Conservation (phyloP, 331 rosid species). For the Ulmus americana region DNA sequence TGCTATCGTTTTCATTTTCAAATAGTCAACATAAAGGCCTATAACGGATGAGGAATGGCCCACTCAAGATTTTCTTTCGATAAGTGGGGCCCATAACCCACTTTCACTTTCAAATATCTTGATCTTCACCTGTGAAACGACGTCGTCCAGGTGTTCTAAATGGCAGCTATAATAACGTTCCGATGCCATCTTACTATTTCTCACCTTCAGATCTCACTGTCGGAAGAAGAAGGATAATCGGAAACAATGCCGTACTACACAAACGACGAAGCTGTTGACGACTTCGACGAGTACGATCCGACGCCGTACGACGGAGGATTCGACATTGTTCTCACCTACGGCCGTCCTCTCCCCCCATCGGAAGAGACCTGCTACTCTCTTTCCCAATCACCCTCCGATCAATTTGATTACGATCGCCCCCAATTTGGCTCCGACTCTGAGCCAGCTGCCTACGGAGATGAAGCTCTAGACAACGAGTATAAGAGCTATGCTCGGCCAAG, state of each 20-base stretch:
- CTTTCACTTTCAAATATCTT: neutral
- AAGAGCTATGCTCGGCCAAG: slow-evolving; percentile 64
- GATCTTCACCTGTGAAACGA: slow-evolving; percentile 5
- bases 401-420: slow-evolving; percentile 80
- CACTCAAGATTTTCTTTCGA: neutral
- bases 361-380: slow-evolving; percentile 61
- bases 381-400: slow-evolving; percentile 25
- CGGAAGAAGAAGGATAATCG: neutral
- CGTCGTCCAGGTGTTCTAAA: neutral
- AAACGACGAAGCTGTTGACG: slow-evolving; percentile 32
- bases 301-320: slow-evolving; percentile 88
- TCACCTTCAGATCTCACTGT: neutral
- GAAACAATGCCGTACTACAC: slow-evolving; percentile 48
- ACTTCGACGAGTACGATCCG: slow-evolving; percentile 78
- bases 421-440: slow-evolving; percentile 41
- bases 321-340: slow-evolving; percentile 58
- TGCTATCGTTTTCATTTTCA: neutral
- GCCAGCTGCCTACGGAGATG: slow-evolving; percentile 70
- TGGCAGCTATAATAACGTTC: neutral
- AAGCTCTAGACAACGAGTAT: slow-evolving; percentile 65
- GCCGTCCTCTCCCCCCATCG: slow-evolving; percentile 62
- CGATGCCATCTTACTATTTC: neutral
- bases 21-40: too few species aligned
- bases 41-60: neutral
- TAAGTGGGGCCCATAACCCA: neutral